These are phyloP conservation scores for Rhynchosporium graminicola DNA, from an alignment of 2,329 filamentous ascomycete genomes.

Conservation along the genomic window DNA sequence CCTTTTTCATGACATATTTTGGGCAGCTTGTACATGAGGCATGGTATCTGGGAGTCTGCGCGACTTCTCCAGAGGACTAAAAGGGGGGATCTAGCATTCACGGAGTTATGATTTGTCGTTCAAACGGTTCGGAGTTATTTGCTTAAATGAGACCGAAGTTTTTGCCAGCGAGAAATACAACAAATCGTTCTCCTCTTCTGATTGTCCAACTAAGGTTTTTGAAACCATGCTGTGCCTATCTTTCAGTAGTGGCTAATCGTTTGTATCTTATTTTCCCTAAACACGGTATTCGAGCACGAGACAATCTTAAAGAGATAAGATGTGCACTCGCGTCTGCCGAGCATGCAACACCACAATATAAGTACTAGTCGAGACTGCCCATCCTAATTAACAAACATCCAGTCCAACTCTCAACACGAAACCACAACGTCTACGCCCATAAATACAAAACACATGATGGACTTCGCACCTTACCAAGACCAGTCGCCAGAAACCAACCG, in stretches of 20 bases:
- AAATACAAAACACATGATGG: constrained; percentile 55
- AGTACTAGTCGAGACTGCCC: constrained; percentile 7
- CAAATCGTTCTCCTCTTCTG: not conserved
- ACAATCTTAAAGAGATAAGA: constrained; percentile 2
- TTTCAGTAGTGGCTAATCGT: not conserved
- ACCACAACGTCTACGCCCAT: not conserved
- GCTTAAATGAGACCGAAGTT: not conserved
- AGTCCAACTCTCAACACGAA: constrained; percentile 3
- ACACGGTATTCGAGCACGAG: constrained; percentile 15
- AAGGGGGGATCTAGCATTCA: constrained; percentile 20
- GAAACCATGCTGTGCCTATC: not conserved
- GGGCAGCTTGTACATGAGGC: constrained; percentile 22
- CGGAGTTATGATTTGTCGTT: constrained; percentile 24
- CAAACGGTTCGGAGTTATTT: constrained; percentile 18
- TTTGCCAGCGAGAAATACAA: constrained; percentile 11
- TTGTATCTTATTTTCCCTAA: not conserved
- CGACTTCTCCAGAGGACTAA: constrained; percentile 15
- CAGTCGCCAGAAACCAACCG: constrained; percentile 82
- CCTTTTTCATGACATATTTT: constrained; percentile 12
- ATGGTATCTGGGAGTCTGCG: constrained; percentile 19
- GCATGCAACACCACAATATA: not conserved
- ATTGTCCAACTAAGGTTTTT: not conserved
- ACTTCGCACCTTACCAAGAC: constrained; percentile 97
- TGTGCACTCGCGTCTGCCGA: constrained; percentile 17
- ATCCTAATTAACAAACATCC: not conserved